A percentile compares a stretch with the other conserved stretches of the same genome.
phyloP scores from a whole-genome alignment of 306 rosid genomes.

The Hippophae rhamnoides region DNA sequence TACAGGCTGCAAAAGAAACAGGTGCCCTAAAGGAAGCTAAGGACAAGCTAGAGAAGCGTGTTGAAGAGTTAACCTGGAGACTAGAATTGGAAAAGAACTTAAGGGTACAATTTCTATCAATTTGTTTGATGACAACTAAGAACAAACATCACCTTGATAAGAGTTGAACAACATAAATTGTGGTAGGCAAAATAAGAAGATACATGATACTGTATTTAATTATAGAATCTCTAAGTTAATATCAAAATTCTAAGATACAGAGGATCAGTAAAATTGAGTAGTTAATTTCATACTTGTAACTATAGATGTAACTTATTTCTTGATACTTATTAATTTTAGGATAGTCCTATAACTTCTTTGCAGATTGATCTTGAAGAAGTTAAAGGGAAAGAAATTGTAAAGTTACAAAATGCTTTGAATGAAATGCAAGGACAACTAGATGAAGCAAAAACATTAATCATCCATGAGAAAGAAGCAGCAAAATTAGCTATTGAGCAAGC shows the following conservation, averaged over 20 bases:
- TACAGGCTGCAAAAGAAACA: conserved; percentile 82
- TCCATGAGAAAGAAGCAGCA: conserved; percentile 76
- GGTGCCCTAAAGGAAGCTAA: conserved; percentile 93
- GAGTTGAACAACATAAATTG: not conserved
- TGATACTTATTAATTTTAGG: conserved; percentile 3
- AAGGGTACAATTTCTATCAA: conserved; percentile 40
- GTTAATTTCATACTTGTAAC: not conserved
- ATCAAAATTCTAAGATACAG: not conserved
- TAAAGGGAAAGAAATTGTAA: conserved; percentile 65
- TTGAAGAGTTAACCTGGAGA: too few relatives aligned
- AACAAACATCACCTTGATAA: not conserved
- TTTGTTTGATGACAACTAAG: conserved; percentile 5
- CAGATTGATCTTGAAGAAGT: conserved; percentile 81
- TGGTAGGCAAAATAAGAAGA: not conserved
- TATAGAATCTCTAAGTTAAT: not conserved
- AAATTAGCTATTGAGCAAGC: conserved; percentile 76
- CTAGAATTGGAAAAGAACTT: conserved; percentile 31
- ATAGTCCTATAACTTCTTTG: conserved; percentile 4
- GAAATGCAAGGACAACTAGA: conserved; percentile 66
- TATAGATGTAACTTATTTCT: not conserved
- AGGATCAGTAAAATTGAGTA: not conserved
- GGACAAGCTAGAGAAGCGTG: conserved; percentile 56
- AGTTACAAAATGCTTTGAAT: conserved; percentile 45
- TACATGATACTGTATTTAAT: not conserved
- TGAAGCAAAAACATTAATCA: conserved; percentile 56